Conservation (phyloP, 164 flowering plant species). For the Dillenia turbinata region DNA sequence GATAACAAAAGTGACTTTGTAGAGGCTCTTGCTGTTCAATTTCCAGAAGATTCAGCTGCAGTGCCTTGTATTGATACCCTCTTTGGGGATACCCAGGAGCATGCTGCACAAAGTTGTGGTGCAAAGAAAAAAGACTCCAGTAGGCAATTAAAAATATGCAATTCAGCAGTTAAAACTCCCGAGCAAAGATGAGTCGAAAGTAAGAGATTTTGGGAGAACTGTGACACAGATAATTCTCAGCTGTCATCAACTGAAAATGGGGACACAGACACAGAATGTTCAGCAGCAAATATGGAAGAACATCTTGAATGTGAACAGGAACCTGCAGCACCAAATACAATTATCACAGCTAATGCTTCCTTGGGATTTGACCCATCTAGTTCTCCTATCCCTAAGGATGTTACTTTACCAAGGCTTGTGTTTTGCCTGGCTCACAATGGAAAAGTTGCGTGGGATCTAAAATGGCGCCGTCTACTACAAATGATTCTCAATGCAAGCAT, state of each 20-base stretch:
- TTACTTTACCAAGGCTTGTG: slow-evolving; percentile 60
- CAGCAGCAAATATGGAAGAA: slow-evolving; percentile 8
- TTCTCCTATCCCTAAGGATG: slow-evolving; percentile 34
- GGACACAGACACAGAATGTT: slow-evolving; percentile 8
- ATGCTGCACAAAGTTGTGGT: slow-evolving; percentile 1
- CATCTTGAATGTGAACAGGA: slow-evolving; percentile 11
- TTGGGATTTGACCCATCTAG: slow-evolving; percentile 10
- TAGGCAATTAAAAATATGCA: slow-evolving; percentile 9
- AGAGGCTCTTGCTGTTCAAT: slow-evolving; percentile 24
- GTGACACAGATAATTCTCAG: slow-evolving; percentile 7
- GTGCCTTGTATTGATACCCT: slow-evolving; percentile 13
- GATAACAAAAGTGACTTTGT: slow-evolving; percentile 10
- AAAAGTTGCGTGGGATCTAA: slow-evolving; percentile 95
- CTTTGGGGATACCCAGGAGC: slow-evolving; percentile 11
- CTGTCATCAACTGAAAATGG: slow-evolving; percentile 4
- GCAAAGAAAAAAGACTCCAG: slow-evolving; percentile 7
- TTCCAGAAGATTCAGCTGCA: slow-evolving; percentile 24
- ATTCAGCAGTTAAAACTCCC: slow-evolving; percentile 11
- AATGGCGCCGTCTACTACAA: slow-evolving; percentile 63
- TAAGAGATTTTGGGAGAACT: slow-evolving; percentile 4
- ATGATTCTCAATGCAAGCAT: slow-evolving; percentile 32
- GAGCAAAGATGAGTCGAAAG: slow-evolving; percentile 15
- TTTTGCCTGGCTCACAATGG: slow-evolving; percentile 93
- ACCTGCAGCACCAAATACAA: slow-evolving; percentile 4
- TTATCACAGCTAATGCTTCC: slow-evolving; percentile 1